phyloP scores from a whole-genome alignment of 2,329 filamentous ascomycete species.

The Pseudogymnoascus sp. region DNA sequence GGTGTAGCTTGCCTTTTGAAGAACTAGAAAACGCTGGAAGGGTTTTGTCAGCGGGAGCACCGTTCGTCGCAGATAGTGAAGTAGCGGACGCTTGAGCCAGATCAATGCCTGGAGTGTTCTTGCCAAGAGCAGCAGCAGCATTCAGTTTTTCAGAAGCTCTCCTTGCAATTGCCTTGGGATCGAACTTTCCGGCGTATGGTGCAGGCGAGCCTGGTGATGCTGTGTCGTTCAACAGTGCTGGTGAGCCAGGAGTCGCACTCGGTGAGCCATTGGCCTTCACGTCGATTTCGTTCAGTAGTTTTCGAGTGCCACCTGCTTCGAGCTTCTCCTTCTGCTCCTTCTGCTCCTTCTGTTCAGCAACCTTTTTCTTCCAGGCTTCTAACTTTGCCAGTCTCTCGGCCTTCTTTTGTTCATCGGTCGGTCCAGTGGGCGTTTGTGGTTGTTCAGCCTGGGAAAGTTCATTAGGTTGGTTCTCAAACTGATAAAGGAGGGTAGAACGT shows the following conservation, averaged over 20 bases:
- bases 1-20: conserved; percentile 30
- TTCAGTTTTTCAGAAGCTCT: conserved; percentile 57
- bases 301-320: conserved; percentile 55
- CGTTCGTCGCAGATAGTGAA: conserved; percentile 33
- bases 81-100: conserved; percentile 36
- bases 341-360: conserved; percentile 62
- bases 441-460: conserved; percentile 42
- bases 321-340: conserved; percentile 66
- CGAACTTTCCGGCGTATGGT: conserved; percentile 70
- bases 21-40: conserved; percentile 33
- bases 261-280: conserved; percentile 48
- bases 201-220: conserved; percentile 43
- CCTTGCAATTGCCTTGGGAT: conserved; percentile 78
- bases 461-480: conserved; percentile 13
- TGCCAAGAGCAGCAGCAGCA: conserved; percentile 42
- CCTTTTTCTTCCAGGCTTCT: conserved; percentile 88
- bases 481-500: conserved; percentile 26
- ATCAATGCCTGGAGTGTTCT: conserved; percentile 43
- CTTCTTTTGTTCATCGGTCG: conserved; percentile 66
- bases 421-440: conserved; percentile 40
- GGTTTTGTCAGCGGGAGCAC: conserved; percentile 35
- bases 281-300: conserved; percentile 65
- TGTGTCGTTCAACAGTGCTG: conserved; percentile 33
- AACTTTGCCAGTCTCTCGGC: conserved; percentile 73
- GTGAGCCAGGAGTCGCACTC: conserved; percentile 42